Evolutionary conservation across 257 asterid species (phyloP).

Genomic region (Haberlea rhodopensis): DNA sequence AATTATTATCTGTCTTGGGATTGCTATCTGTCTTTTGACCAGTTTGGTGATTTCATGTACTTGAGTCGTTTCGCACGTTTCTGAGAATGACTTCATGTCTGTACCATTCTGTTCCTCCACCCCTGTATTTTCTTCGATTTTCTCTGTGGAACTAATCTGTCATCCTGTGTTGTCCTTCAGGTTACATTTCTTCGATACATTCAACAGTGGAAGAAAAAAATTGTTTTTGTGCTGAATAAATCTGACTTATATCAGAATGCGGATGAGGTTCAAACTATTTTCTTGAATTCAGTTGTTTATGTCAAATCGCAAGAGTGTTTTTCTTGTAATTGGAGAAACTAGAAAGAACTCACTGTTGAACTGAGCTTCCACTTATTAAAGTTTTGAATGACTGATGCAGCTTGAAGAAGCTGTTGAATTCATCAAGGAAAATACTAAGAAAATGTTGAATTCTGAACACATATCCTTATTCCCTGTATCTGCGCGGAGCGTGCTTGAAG

Average conservation of each 20-base stretch:
- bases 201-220: slow-evolving; percentile 92
- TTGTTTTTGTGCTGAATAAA: slow-evolving; percentile 88
- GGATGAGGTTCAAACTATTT: slow-evolving; percentile 60
- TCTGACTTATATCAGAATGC: slow-evolving; percentile 69
- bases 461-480: slow-evolving; percentile 78
- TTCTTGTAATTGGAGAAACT: slow-evolving; percentile 11
- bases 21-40: slow-evolving; percentile 4
- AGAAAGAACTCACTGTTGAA: neutral
- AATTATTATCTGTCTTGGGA: slow-evolving; percentile 14
- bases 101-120: neutral
- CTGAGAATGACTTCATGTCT: slow-evolving; percentile 2
- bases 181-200: slow-evolving; percentile 88
- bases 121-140: slow-evolving; percentile 21
- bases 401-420: slow-evolving; percentile 79
- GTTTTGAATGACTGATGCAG: slow-evolving; percentile 45
- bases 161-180: slow-evolving; percentile 41
- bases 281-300: slow-evolving; percentile 28
- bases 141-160: slow-evolving; percentile 26
- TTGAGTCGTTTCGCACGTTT: slow-evolving; percentile 4
- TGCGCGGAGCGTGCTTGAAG: slow-evolving; percentile 83
- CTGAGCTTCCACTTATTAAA: slow-evolving; percentile 25
- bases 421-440: slow-evolving; percentile 73
- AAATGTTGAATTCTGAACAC: slow-evolving; percentile 69
- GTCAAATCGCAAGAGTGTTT: slow-evolving; percentile 11
- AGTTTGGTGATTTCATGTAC: neutral